Conservation (phyloP, 352 stramenopile species). For the Pythium brassicae region DNA sequence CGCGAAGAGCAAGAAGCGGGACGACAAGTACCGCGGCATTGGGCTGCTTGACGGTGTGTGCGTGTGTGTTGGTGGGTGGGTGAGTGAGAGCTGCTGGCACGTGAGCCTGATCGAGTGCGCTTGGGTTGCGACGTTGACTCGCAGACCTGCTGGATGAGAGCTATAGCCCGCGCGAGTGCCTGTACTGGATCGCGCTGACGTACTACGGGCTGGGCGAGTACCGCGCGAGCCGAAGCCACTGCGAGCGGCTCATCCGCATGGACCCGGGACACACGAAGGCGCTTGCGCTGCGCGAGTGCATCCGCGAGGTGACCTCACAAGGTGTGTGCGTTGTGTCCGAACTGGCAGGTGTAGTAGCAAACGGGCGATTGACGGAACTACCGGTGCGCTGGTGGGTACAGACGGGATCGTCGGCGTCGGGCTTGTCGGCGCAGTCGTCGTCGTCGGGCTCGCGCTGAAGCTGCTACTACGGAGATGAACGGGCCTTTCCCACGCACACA, state of each 20-base stretch:
- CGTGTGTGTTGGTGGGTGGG: too few species aligned
- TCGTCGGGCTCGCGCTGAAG: constrained; percentile 67
- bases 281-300: constrained; percentile 68
- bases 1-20: constrained; percentile 73
- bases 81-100: too few species aligned
- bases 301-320: constrained; percentile 64
- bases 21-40: constrained; percentile 74
- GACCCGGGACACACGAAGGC: constrained; percentile 69
- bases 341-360: too few species aligned
- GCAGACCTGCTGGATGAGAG: constrained; percentile 55
- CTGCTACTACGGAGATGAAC: constrained; percentile 71
- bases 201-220: constrained; percentile 67
- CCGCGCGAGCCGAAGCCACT: constrained; percentile 59
- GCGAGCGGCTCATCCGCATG: constrained; percentile 70
- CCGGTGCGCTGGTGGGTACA: constrained; percentile 11
- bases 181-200: constrained; percentile 79
- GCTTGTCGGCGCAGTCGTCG: constrained; percentile 65
- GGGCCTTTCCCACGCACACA: neutral
- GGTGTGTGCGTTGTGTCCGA: constrained; percentile 19
- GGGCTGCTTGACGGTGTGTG: constrained; percentile 59
- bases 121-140: constrained; percentile 2
- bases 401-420: constrained; percentile 64
- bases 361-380: too few species aligned
- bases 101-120: too few species aligned
- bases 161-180: constrained; percentile 54